A percentile compares a stretch with the other conserved stretches of the same genome.
These are phyloP conservation scores for Aspergillus nomiae DNA, from an alignment of 2,329 filamentous ascomycete species.

Conservation along the genomic window DNA sequence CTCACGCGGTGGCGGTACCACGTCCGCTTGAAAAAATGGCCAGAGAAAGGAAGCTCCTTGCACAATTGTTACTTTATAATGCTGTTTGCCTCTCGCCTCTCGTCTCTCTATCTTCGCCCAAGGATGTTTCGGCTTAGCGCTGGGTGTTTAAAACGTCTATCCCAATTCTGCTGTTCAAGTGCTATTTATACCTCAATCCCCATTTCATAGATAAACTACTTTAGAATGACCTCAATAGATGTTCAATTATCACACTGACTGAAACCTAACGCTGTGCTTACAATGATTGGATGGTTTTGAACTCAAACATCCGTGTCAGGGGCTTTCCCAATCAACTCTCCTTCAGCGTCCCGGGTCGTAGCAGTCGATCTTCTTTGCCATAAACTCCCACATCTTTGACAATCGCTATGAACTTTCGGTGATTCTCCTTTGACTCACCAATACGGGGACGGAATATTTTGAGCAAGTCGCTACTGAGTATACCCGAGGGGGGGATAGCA, in stretches of 20 bases:
- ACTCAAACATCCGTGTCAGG: background rate
- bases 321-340: conserved; percentile 18
- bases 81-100: background rate
- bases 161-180: background rate
- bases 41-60: background rate
- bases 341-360: conserved; percentile 42
- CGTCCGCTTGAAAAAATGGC: background rate
- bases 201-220: background rate
- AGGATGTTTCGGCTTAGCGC: conserved; percentile 6
- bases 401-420: conserved; percentile 45
- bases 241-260: background rate
- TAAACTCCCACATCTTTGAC: conserved; percentile 48
- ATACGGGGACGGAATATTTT: conserved; percentile 46
- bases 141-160: conserved; percentile 1
- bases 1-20: conserved; percentile 22
- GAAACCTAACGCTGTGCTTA: background rate
- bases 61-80: background rate
- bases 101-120: background rate
- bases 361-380: conserved; percentile 44
- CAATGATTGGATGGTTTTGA: background rate
- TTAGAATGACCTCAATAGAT: background rate
- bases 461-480: conserved; percentile 47
- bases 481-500: conserved; percentile 49
- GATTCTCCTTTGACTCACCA: conserved; percentile 45
- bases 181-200: conserved; percentile 8